Percentiles rank a stretch among this genome's conserved stretches.
These are phyloP conservation scores for Yamadazyma jaroonii DNA, from an alignment of 1,139 yeast genomes.

Conservation along the genomic window DNA sequence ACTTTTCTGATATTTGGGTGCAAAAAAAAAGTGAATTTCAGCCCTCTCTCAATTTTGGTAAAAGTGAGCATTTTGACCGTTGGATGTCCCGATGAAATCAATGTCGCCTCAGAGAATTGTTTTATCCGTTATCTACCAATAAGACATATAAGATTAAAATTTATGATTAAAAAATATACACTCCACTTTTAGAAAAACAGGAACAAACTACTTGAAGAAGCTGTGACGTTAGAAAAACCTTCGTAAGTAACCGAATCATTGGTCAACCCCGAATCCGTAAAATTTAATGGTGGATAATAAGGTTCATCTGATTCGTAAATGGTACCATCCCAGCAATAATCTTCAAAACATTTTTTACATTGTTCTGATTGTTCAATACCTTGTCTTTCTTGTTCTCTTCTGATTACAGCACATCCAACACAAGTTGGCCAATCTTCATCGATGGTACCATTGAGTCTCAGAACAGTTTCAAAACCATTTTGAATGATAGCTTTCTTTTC, in stretches of 20 bases:
- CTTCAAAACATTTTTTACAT: slow-evolving; percentile 36
- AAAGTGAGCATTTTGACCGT: too few species aligned
- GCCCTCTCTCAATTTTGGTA: too few species aligned
- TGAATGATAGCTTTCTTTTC: slow-evolving; percentile 37
- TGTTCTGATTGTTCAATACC: slow-evolving; percentile 37
- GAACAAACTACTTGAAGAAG: too few species aligned
- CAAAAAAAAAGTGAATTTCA: too few species aligned
- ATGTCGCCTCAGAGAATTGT: too few species aligned
- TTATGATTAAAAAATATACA: too few species aligned
- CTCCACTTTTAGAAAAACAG: too few species aligned
- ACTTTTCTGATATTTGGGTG: too few species aligned
- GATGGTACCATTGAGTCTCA: slow-evolving; percentile 30
- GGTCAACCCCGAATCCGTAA: slow-evolving; percentile 28
- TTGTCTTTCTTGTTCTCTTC: slow-evolving; percentile 42
- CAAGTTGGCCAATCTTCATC: slow-evolving; percentile 40
- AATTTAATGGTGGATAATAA: slow-evolving; percentile 23
- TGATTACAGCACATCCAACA: slow-evolving; percentile 43
- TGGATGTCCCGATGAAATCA: too few species aligned
- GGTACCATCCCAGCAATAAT: slow-evolving; percentile 44
- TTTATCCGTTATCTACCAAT: too few species aligned
- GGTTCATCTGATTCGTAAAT: slow-evolving; percentile 12
- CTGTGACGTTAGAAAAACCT: background rate
- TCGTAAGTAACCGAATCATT: slow-evolving; percentile 18
- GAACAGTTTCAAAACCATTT: slow-evolving; percentile 36
- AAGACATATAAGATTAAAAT: too few species aligned